Conservation (phyloP, 805 yeast species). For the Saccharomycopsis javanensis region DNA sequence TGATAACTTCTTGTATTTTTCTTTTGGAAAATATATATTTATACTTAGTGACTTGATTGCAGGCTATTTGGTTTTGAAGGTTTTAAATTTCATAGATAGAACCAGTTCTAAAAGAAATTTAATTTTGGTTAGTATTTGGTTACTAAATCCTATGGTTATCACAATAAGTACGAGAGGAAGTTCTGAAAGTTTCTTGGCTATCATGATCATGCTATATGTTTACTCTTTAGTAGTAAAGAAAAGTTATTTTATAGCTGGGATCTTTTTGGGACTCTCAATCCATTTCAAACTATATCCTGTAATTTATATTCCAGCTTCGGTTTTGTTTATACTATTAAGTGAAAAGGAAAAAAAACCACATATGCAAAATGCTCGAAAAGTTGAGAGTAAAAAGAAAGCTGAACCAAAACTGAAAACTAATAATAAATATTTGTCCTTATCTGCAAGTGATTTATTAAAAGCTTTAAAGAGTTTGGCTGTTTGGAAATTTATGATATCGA, state of each 20-base stretch:
- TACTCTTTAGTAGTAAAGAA: constrained; percentile 36
- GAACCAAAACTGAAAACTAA: not conserved
- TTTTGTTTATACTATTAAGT: constrained; percentile 28
- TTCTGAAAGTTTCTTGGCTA: constrained; percentile 81
- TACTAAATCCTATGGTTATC: constrained; percentile 88
- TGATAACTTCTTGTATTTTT: constrained; percentile 30
- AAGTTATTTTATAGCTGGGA: constrained; percentile 30
- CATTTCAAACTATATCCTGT: constrained; percentile 92
- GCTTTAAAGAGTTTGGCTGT: not conserved
- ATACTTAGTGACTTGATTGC: constrained; percentile 72
- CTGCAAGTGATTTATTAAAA: not conserved
- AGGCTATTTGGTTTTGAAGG: constrained; percentile 48
- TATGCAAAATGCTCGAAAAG: not conserved
- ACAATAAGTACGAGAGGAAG: constrained; percentile 91
- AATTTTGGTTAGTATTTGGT: constrained; percentile 58
- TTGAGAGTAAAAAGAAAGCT: not conserved
- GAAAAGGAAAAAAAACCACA: not conserved
- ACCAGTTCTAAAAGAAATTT: constrained; percentile 26
- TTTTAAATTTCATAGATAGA: constrained; percentile 25
- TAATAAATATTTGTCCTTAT: not conserved
- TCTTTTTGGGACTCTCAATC: constrained; percentile 63
- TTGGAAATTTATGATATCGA: constrained; percentile 27
- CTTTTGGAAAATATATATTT: constrained; percentile 75
- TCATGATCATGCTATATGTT: constrained; percentile 53
- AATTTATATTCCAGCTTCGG: constrained; percentile 69